Conservation (phyloP, 1,284 basidiomycete genomes). For the Sanghuangporus baumii region DNA sequence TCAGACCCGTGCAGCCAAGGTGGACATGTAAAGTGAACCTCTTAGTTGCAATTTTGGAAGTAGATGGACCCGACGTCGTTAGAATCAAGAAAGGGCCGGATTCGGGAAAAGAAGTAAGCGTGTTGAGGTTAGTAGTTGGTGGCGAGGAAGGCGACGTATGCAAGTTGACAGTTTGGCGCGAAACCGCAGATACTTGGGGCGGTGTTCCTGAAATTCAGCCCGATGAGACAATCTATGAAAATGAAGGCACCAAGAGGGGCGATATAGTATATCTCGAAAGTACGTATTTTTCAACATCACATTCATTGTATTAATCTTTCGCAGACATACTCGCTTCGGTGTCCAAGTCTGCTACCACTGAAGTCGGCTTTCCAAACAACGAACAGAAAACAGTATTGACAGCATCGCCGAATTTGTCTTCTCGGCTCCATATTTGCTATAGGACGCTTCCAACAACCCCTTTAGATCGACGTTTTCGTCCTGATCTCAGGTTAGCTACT, state of each 20-base stretch:
- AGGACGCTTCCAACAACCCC: conserved; percentile 62
- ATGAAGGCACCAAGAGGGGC: conserved; percentile 42
- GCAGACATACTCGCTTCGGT: background rate
- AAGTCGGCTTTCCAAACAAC: background rate
- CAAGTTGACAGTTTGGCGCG: conserved; percentile 71
- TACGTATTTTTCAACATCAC: conserved; percentile 29
- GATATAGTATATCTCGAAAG: conserved; percentile 65
- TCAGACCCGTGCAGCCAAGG: conserved; percentile 19
- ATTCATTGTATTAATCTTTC: background rate
- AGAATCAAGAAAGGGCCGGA: conserved; percentile 59
- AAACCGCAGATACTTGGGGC: conserved; percentile 66
- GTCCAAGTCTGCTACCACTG: background rate
- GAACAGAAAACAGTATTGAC: conserved; percentile 40
- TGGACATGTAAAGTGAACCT: conserved; percentile 43
- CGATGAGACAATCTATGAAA: conserved; percentile 17
- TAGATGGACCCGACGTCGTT: conserved; percentile 66
- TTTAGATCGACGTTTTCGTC: conserved; percentile 56
- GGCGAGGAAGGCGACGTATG: conserved; percentile 61
- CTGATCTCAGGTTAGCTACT: conserved; percentile 63
- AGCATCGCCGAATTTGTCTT: conserved; percentile 59
- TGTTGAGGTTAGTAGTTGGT: conserved; percentile 62
- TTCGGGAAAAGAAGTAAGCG: conserved; percentile 57
- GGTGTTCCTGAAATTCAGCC: conserved; percentile 31
- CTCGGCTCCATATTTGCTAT: conserved; percentile 62
- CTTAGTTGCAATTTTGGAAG: conserved; percentile 61